Percentiles rank a stretch among this genome's conserved stretches.
These are phyloP conservation scores for Iris pallida DNA, from an alignment of 116 monocot species.

Conservation along the genomic window DNA sequence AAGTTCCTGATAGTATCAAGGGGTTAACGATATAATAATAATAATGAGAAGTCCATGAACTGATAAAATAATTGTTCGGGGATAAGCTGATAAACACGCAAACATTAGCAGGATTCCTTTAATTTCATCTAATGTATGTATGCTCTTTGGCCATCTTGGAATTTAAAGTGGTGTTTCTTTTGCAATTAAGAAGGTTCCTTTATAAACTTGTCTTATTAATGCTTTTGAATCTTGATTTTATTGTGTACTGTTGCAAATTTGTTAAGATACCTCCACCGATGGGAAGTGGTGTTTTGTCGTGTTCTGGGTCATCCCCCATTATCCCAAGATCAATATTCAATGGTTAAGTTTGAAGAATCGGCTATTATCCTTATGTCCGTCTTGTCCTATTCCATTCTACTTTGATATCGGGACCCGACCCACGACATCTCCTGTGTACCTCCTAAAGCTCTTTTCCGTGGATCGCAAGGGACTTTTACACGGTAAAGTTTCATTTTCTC, in stretches of 20 bases:
- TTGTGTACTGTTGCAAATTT: background rate
- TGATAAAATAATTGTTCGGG: no score
- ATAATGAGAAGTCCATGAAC: no score
- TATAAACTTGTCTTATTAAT: no score
- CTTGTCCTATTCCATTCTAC: constrained; percentile 42
- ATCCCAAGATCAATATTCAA: constrained; percentile 39
- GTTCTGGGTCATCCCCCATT: constrained; percentile 71
- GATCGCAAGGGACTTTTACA: constrained; percentile 81
- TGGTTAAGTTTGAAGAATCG: constrained; percentile 72
- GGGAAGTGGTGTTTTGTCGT: constrained; percentile 90
- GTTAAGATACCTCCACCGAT: constrained; percentile 82
- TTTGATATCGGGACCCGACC: constrained; percentile 34
- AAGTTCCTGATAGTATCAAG: no score
- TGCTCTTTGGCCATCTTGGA: no score
- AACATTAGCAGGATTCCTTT: no score
- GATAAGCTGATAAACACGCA: no score
- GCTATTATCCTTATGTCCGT: constrained; percentile 65
- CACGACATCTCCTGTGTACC: constrained; percentile 41
- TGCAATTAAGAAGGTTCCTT: no score
- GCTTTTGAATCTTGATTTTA: no score
- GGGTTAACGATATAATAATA: no score
- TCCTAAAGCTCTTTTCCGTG: constrained; percentile 71
- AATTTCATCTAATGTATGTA: no score
- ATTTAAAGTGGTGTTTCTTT: no score
- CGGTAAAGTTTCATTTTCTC: constrained; percentile 36